phyloP scores from a whole-genome alignment of 306 rosid species.

The Trifolium repens region DNA sequence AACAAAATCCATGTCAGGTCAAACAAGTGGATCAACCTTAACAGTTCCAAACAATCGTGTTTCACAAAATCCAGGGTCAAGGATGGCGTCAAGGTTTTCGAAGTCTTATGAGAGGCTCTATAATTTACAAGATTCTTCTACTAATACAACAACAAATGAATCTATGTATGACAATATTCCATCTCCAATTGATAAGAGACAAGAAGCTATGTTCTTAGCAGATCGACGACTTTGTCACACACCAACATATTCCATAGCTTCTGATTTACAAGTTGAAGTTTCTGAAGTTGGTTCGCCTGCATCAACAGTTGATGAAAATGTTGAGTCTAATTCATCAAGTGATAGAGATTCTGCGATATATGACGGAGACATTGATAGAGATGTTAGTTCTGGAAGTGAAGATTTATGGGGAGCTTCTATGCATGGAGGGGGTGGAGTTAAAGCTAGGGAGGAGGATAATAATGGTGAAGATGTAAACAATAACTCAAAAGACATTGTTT shows the following conservation, averaged over 20 bases:
- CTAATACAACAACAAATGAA: slow-evolving; percentile 39
- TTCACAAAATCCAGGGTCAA: slow-evolving; percentile 25
- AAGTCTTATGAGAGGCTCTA: slow-evolving; percentile 38
- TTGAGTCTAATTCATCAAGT: slow-evolving; percentile 51
- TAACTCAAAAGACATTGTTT: slow-evolving; percentile 32
- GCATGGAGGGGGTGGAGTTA: slow-evolving; percentile 33
- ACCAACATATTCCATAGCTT: slow-evolving; percentile 77
- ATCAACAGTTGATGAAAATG: slow-evolving; percentile 57
- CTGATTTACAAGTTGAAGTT: slow-evolving; percentile 91
- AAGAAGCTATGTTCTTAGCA: slow-evolving; percentile 44
- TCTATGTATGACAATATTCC: slow-evolving; percentile 47
- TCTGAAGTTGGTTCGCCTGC: slow-evolving; percentile 84
- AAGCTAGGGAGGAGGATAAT: slow-evolving; percentile 24
- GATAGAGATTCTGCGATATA: slow-evolving; percentile 64
- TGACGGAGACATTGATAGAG: slow-evolving; percentile 72
- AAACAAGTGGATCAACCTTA: slow-evolving; percentile 36
- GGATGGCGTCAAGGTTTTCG: slow-evolving; percentile 15
- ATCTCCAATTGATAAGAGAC: slow-evolving; percentile 44
- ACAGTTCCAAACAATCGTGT: background rate
- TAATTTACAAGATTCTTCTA: slow-evolving; percentile 33
- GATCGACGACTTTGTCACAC: slow-evolving; percentile 57
- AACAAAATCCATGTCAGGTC: slow-evolving; percentile 40
- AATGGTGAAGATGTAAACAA: slow-evolving; percentile 34
- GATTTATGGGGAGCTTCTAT: slow-evolving; percentile 57
- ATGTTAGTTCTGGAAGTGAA: slow-evolving; percentile 47